These are phyloP conservation scores for Trypanosomatidae sp. DNA, from an alignment of 208 protist genomes.

Conservation along the genomic window DNA sequence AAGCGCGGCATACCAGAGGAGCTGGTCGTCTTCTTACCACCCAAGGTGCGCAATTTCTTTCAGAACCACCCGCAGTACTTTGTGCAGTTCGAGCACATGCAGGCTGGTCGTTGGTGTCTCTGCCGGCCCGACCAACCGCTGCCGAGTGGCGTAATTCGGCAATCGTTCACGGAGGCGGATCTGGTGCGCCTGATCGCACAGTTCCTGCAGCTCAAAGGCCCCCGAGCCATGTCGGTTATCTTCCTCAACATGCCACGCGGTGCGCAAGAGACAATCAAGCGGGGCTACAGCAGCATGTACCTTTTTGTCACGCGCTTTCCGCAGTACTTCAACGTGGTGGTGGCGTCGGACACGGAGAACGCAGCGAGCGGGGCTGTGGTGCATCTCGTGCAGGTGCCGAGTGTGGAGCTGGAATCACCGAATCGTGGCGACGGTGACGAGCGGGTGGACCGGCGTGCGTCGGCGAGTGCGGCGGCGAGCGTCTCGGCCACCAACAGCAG, in stretches of 20 bases:
- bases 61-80: conserved; percentile 87
- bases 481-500: no score
- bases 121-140: conserved; percentile 70
- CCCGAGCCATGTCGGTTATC: conserved; percentile 41
- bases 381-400: conserved; percentile 75
- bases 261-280: conserved; percentile 67
- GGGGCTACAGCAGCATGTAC: conserved; percentile 75
- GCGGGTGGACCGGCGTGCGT: no score
- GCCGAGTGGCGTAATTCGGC: conserved; percentile 75
- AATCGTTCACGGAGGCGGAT: conserved; percentile 77
- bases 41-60: conserved; percentile 80
- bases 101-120: conserved; percentile 67
- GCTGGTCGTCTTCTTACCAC: conserved; percentile 71
- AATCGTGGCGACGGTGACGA: not conserved
- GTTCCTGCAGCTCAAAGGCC: conserved; percentile 56
- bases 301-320: conserved; percentile 72
- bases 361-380: conserved; percentile 62
- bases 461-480: no score
- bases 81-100: conserved; percentile 79
- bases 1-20: conserved; percentile 71
- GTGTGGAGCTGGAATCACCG: conserved; percentile 10
- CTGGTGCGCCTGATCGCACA: conserved; percentile 77
- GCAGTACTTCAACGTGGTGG: conserved; percentile 80
- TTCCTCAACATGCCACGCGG: conserved; percentile 69
- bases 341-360: conserved; percentile 61